Base-by-base conservation (phyloP, 768 basidiomycete genomes). In the Kwoniella botswanensis region DNA sequence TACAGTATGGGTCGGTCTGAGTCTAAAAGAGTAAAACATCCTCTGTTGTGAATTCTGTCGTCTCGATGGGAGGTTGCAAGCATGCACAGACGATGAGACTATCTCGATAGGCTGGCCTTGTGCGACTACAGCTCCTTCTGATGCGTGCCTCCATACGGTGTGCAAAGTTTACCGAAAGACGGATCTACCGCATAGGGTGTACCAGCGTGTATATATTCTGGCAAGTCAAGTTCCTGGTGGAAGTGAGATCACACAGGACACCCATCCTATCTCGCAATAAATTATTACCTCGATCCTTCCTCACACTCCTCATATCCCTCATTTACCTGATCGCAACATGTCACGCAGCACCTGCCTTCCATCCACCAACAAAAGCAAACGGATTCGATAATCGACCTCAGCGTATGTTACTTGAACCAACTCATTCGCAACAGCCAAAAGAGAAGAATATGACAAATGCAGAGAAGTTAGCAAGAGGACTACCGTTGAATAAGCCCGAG, bases 291-390 rank as follows among this genome's bases (percentile, higher is more conserved):
- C 62, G 62, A 46, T 52, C 44, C 62, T 15, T 63, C 12, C 24
- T 63, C 13, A 50, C 22, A 42, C 62, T 63, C 21, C 4, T 63
- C 62, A 24, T 22, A 42, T 63, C 43, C 26, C 11, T 63, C 62
- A 52, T 63, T 18, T 35, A 21, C 59, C 26, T 60, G 29, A 18
- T 60, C 15, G 26, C 59, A 35, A 60, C 59, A n/a, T 18, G 35
- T 26, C 24, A 35, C 59, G 22, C 15, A 26, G 59, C 41, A n/a
- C 18, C 35, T 22, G 59, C 59, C 22, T 35, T 43, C 41, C 21
- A 2, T 43, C 59, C 43, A 10, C 59, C 59, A 18, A 42, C 59
- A 26, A 60, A 12, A 43, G 43, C 35, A 5, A 41, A 43, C 35
- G 59, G 43, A 7, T 50, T 50, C 46, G 46, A 50, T 18, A 50